Base-by-base conservation (phyloP, 352 stramenopile genomes). In the Globisporangium echinulatum region DNA sequence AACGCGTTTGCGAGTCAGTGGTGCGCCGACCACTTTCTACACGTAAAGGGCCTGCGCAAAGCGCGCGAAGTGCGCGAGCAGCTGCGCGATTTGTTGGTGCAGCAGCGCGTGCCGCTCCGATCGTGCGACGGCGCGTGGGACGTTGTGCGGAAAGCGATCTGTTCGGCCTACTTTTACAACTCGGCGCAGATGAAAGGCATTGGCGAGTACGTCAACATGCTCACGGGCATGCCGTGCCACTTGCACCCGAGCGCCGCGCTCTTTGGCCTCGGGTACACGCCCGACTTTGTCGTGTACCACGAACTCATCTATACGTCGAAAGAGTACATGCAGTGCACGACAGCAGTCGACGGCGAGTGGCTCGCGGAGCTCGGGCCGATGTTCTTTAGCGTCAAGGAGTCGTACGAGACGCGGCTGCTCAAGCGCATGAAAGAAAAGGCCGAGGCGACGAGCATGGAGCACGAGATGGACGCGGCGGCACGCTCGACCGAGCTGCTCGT, bases 251-350 rank as follows among this genome's bases (percentile, higher is more conserved):
- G 90, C 49, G 97, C 90, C 38, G 96, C 97, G n/a, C 69, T 99
- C 14, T 99, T 98, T 75, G 96, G 97, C 11, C 76, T 99, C 15
- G 97, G 97, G 15, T 99, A 99, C 77, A 99, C 96, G 25, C 97
- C 97, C 14, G 97, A 99, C 74, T 99, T 99, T 80, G 95, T 99
- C 5, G 97, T 98, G 25, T 99, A 99, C 70, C 97, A 99, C 71
- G 97, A 99, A 72, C 87, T 99, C 7, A 98, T 99, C 50, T 97
- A 98, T 71, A 99, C 97, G n/a, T 97, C 88, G 40, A 99, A 99
- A 63, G 83, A 94, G 68, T 98, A 98, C 77, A 99, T 99, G 96
- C 96, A 95, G 63, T 98, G 94, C 68, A 93, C 98, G 4, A 99
- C 96, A 13, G 96, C 97, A 1, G 97, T 99, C 6, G 97, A 99